These are phyloP conservation scores for Geotrichum histeridarum DNA, from an alignment of 1,139 yeast species.

Conservation along the genomic window DNA sequence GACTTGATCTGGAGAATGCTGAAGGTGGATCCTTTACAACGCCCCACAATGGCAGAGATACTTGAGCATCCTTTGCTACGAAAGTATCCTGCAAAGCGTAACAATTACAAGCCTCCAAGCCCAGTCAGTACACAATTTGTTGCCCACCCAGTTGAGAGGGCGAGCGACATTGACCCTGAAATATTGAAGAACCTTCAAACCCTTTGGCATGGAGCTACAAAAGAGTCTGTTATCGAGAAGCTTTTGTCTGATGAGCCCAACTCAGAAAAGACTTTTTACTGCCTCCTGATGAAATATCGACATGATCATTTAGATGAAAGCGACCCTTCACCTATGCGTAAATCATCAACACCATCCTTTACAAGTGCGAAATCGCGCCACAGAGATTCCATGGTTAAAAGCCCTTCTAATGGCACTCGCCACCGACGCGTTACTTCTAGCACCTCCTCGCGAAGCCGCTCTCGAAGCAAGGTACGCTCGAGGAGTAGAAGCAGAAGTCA, in stretches of 20 bases:
- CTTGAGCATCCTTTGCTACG: constrained; percentile 71
- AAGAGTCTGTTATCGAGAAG: constrained; percentile 53
- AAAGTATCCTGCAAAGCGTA: constrained; percentile 52
- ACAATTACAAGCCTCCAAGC: constrained; percentile 3
- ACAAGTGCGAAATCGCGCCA: background rate
- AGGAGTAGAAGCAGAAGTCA: constrained; percentile 8
- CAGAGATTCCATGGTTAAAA: background rate
- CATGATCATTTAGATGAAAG: constrained; percentile 53
- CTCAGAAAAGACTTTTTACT: constrained; percentile 86
- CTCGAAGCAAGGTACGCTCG: constrained; percentile 8
- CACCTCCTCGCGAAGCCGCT: constrained; percentile 1
- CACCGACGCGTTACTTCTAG: constrained; percentile 2
- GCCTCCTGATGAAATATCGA: constrained; percentile 73
- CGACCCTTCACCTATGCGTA: background rate
- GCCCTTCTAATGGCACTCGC: constrained; percentile 3
- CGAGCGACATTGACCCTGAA: constrained; percentile 66
- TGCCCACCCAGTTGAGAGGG: constrained; percentile 44
- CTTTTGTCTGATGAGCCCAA: constrained; percentile 57
- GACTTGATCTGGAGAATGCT: constrained; percentile 81
- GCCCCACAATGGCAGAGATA: constrained; percentile 71
- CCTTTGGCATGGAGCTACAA: constrained; percentile 82
- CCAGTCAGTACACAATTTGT: constrained; percentile 20
- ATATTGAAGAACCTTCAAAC: constrained; percentile 81
- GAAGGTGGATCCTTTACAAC: constrained; percentile 66
- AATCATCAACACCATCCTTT: background rate